Conservation (phyloP, 495 filamentous ascomycete genomes). For the Penicillium mononematosum region DNA sequence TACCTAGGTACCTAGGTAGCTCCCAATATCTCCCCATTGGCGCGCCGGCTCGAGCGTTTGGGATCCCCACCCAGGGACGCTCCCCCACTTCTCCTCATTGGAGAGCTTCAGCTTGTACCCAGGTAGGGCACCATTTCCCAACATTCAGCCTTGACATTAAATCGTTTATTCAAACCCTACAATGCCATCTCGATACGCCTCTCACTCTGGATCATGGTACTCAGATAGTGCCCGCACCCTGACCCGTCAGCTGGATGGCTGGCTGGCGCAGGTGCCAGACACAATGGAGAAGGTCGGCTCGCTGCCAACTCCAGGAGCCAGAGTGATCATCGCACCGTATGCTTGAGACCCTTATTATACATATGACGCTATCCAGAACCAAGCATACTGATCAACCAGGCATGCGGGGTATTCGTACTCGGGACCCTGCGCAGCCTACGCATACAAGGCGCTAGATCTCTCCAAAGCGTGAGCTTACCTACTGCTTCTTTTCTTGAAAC, state of each 20-base stretch:
- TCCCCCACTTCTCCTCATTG: constrained; percentile 31
- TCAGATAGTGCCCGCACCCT: constrained; percentile 57
- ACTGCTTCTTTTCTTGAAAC: neutral
- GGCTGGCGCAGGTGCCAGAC: constrained; percentile 70
- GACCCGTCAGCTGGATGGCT: constrained; percentile 70
- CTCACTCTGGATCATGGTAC: constrained; percentile 87
- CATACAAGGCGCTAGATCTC: constrained; percentile 87
- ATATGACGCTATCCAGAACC: neutral
- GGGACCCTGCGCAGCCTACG: constrained; percentile 89
- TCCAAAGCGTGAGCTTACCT: constrained; percentile 61
- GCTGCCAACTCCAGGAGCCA: constrained; percentile 73
- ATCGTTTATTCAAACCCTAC: constrained; percentile 3
- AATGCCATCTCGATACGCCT: constrained; percentile 65
- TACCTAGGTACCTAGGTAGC: no score
- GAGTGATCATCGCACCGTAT: constrained; percentile 95
- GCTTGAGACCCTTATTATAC: constrained; percentile 31
- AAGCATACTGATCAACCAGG: constrained; percentile 47
- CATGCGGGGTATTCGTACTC: constrained; percentile 97
- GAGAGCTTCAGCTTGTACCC: constrained; percentile 1
- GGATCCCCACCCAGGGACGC: constrained; percentile 23
- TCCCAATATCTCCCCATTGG: neutral
- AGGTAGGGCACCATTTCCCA: constrained; percentile 3
- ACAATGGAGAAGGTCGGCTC: constrained; percentile 54
- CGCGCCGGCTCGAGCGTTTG: constrained; percentile 11
- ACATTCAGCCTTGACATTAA: constrained; percentile 5